These are phyloP conservation scores for Penicillium subrubescens DNA, from an alignment of 495 filamentous ascomycete genomes.

Conservation along the genomic window DNA sequence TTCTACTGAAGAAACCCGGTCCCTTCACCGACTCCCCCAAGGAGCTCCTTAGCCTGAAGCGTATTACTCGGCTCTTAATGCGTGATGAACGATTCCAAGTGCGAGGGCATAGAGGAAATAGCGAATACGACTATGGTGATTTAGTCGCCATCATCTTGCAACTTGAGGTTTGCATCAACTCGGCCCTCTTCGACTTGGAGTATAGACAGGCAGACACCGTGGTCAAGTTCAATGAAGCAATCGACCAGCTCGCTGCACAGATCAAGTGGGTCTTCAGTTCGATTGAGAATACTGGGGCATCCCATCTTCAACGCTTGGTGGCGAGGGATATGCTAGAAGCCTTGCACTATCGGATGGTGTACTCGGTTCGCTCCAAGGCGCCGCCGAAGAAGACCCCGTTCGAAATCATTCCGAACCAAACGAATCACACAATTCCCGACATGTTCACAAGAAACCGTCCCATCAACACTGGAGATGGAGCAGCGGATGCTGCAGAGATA, in stretches of 20 bases:
- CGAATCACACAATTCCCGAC: conserved; percentile 17
- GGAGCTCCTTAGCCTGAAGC: conserved; percentile 50
- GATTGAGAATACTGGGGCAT: conserved; percentile 75
- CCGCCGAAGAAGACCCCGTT: conserved; percentile 62
- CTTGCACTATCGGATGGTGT: conserved; percentile 68
- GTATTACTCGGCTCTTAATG: conserved; percentile 53
- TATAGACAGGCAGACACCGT: conserved; percentile 40
- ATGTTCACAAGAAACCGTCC: conserved; percentile 12
- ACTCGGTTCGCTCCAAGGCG: conserved; percentile 68
- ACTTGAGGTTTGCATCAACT: conserved; percentile 74
- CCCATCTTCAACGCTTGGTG: conserved; percentile 69
- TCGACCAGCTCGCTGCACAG: conserved; percentile 65
- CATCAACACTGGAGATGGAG: neutral
- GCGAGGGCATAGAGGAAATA: conserved; percentile 33
- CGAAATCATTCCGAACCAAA: conserved; percentile 31
- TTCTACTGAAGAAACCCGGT: conserved; percentile 57
- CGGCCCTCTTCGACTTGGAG: conserved; percentile 45
- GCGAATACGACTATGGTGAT: conserved; percentile 66
- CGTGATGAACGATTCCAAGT: conserved; percentile 51
- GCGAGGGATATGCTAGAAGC: conserved; percentile 73
- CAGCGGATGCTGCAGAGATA: neutral
- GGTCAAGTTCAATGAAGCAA: conserved; percentile 62
- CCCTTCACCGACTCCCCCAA: conserved; percentile 47
- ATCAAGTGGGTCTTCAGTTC: conserved; percentile 68
- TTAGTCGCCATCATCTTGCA: conserved; percentile 65